Base-by-base conservation (phyloP, 768 basidiomycete species). In the Porphyrellus cyaneotinctus region DNA sequence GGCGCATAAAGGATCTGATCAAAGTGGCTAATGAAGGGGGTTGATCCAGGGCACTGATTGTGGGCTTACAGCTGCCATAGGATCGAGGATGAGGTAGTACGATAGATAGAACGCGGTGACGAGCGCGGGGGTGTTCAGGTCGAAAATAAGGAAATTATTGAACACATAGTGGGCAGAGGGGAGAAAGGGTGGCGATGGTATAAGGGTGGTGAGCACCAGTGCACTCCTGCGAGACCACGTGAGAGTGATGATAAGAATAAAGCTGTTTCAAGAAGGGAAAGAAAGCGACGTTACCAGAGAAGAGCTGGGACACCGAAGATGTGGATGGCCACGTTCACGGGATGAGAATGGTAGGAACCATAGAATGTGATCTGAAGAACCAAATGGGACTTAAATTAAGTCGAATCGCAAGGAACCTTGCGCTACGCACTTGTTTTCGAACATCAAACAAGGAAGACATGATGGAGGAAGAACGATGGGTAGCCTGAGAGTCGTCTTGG, bases 261-360 rank as follows among this genome's bases (percentile, higher is more conserved):
- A 37, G 56, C 43, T 7, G 35, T n/a, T 50, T 35, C 33, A 49
- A 48, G 39, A 52, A 58, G 39, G 55, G 33, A 52, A 58, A 42
- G 45, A 45, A 43, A 32, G 13, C 3, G 48, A 51, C 75, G 41
- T 54, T 60, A 88, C 93, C 92, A 97, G 51, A 91, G 66, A 55
- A 97, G 77, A 53, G 87, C 64, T 8, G 94, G 94, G 13, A 95
- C 92, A 58, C 84, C 92, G 54, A 90, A 63, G 60, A 94, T 75
- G 69, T 98, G 95, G 56, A 97, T 91, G 49, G 79, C 69, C 58
- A 97, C 72, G 68, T 98, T 98, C 56, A 83, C 72, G 24, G 81
- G 82, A 68, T 95, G 86, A 15, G 83, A 76, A 70, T 97, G 94
- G 71, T 97, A 97, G 46, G 92, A 86, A 18, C 91, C 92, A 68